Conservation (phyloP, 352 stramenopile genomes). For the Pythium sp. region DNA sequence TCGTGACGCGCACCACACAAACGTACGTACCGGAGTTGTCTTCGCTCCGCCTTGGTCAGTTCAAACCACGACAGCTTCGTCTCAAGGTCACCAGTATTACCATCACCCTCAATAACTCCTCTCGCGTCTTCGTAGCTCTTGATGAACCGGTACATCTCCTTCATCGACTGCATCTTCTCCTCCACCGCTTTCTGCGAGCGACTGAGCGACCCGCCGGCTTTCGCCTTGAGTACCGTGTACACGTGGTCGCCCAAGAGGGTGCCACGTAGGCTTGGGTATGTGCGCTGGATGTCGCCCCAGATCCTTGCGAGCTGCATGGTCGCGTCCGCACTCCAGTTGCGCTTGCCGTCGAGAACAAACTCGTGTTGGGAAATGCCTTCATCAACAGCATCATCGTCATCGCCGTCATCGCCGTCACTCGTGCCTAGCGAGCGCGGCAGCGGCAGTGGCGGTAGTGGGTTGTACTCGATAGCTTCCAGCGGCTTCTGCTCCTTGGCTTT, state of each 20-base stretch:
- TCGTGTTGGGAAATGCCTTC: neutral
- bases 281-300: slow-evolving; percentile 38
- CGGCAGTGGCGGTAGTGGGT: neutral
- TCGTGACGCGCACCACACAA: neutral
- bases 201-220: slow-evolving; percentile 35
- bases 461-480: too few species aligned
- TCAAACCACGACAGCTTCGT: slow-evolving; percentile 50
- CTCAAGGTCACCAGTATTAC: slow-evolving; percentile 6
- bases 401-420: too few species aligned
- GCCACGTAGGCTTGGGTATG: slow-evolving; percentile 31
- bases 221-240: slow-evolving; percentile 48
- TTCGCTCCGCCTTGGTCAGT: slow-evolving; percentile 44
- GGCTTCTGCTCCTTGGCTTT: neutral
- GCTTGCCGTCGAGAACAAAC: neutral
- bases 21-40: slow-evolving; percentile 32
- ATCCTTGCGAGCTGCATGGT: slow-evolving; percentile 55
- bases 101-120: slow-evolving; percentile 21
- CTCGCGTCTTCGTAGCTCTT: slow-evolving; percentile 35
- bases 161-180: slow-evolving; percentile 80
- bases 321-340: slow-evolving; percentile 30
- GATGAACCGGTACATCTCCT: slow-evolving; percentile 72
- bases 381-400: neutral
- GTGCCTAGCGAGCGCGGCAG: neutral
- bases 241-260: slow-evolving; percentile 48
- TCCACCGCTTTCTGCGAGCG: slow-evolving; percentile 62